These are phyloP conservation scores for Leccinum angustisporum DNA, from an alignment of 1,284 basidiomycete genomes.

Conservation along the genomic window DNA sequence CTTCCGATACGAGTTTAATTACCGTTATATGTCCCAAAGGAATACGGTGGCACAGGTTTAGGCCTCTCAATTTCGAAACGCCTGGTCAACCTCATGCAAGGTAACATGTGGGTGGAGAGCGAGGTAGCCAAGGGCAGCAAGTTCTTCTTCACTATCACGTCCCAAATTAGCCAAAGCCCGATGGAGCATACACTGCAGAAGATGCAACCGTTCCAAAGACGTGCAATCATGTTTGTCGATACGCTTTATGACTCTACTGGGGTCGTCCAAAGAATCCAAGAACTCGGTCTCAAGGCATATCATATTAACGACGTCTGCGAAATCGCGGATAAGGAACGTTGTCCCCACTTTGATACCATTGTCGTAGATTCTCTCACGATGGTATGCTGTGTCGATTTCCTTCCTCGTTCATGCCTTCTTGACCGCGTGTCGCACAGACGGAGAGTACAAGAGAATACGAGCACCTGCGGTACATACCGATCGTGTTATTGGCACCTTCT, in stretches of 20 bases:
- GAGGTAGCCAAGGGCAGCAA: conserved; percentile 90
- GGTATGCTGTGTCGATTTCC: conserved; percentile 50
- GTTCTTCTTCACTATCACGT: conserved; percentile 96
- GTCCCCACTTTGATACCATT: conserved; percentile 93
- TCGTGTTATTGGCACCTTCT: conserved; percentile 87
- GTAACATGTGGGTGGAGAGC: conserved; percentile 98
- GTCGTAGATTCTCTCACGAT: conserved; percentile 87
- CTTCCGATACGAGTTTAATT: conserved; percentile 21
- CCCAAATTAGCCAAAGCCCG: conserved; percentile 75
- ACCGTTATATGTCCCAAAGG: conserved; percentile 44
- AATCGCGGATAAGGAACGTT: conserved; percentile 78
- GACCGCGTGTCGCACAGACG: conserved; percentile 50
- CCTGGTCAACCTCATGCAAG: conserved; percentile 96
- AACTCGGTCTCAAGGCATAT: conserved; percentile 81
- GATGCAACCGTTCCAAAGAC: conserved; percentile 75
- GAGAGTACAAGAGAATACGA: conserved; percentile 91
- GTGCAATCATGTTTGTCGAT: conserved; percentile 89
- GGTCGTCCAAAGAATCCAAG: conserved; percentile 77
- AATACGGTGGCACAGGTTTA: conserved; percentile 97
- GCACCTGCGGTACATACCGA: conserved; percentile 94
- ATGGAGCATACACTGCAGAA: conserved; percentile 73
- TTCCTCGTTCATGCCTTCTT: conserved; percentile 8
- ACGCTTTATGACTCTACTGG: conserved; percentile 78
- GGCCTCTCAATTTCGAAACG: conserved; percentile 96
- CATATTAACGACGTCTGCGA: conserved; percentile 78